Conservation (phyloP, 345 rosid genomes). For the Trapa incisa region DNA sequence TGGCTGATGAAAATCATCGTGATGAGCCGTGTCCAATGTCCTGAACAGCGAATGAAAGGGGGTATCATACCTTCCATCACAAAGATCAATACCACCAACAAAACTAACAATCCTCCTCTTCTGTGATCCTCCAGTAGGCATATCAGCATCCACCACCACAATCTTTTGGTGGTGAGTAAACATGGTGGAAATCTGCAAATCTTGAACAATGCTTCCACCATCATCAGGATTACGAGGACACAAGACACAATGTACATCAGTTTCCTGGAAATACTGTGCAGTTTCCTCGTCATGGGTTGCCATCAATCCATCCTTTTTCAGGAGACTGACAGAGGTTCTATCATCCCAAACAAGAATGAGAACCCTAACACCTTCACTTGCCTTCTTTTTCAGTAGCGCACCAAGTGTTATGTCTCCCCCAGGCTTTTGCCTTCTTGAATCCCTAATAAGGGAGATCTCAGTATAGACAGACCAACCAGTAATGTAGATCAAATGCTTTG, state of each 20-base stretch:
- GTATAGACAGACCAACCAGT: constrained; percentile 99
- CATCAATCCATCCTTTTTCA: constrained; percentile 88
- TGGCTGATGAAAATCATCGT: constrained; percentile 97
- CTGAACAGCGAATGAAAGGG: constrained; percentile 93
- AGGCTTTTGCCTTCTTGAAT: constrained; percentile 83
- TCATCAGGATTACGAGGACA: constrained; percentile 97
- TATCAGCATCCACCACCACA: constrained; percentile 66
- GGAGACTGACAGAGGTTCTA: constrained; percentile 80
- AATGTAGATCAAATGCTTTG: constrained; percentile 78
- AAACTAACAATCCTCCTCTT: constrained; percentile 83
- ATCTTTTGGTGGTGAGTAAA: constrained; percentile 99
- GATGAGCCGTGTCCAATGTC: constrained; percentile 86
- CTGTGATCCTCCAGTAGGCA: constrained; percentile 54
- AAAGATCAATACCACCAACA: constrained; percentile 94
- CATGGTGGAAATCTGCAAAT: constrained; percentile 79
- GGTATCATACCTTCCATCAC: constrained; percentile 92
- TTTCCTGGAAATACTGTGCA: constrained; percentile 40
- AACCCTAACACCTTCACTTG: constrained; percentile 88
- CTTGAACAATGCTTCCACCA: constrained; percentile 90
- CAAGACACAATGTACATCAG: constrained; percentile 75
- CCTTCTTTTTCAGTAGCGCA: constrained; percentile 81
- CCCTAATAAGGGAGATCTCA: constrained; percentile 74
- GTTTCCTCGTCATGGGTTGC: constrained; percentile 98
- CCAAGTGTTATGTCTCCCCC: constrained; percentile 82
- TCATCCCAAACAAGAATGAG: constrained; percentile 95